phyloP scores from a whole-genome alignment of 106 monocot genomes.

The Posidonia australis region DNA sequence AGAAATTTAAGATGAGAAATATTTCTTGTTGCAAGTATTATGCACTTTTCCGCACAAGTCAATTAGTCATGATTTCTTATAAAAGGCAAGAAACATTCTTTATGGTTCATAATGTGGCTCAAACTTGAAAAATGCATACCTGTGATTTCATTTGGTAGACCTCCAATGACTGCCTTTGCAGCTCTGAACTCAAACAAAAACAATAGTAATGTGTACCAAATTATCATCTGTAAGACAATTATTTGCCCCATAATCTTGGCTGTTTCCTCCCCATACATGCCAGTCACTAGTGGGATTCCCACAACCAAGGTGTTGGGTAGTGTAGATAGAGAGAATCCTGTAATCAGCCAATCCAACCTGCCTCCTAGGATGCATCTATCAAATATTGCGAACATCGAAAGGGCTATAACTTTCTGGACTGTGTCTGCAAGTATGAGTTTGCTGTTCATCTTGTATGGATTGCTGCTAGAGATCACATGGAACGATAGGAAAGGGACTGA shows the following conservation, averaged over 20 bases:
- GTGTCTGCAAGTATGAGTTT: constrained; percentile 54
- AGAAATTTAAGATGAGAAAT: too few species aligned
- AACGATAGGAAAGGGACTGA: constrained; percentile 59
- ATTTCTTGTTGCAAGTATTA: too few species aligned
- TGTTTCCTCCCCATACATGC: constrained; percentile 65
- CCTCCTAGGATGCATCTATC: constrained; percentile 18
- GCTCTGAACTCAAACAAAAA: constrained; percentile 59
- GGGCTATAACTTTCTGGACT: constrained; percentile 40
- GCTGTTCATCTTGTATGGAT: constrained; percentile 56
- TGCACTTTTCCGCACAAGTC: too few species aligned
- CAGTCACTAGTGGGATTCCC: constrained; percentile 60
- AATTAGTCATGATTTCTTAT: too few species aligned
- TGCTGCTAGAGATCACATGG: constrained; percentile 53
- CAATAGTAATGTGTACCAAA: constrained; percentile 56
- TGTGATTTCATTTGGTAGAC: background rate
- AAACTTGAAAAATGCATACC: background rate
- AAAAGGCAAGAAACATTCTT: too few species aligned
- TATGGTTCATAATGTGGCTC: background rate
- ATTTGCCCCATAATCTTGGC: constrained; percentile 47
- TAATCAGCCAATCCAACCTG: constrained; percentile 53
- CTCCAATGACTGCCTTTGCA: constrained; percentile 14
- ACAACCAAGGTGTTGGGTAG: constrained; percentile 69
- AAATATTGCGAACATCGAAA: constrained; percentile 26
- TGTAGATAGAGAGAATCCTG: constrained; percentile 61
- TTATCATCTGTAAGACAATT: constrained; percentile 53